phyloP scores from a whole-genome alignment of 805 yeast species.

The Yarrowia alimentaria region DNA sequence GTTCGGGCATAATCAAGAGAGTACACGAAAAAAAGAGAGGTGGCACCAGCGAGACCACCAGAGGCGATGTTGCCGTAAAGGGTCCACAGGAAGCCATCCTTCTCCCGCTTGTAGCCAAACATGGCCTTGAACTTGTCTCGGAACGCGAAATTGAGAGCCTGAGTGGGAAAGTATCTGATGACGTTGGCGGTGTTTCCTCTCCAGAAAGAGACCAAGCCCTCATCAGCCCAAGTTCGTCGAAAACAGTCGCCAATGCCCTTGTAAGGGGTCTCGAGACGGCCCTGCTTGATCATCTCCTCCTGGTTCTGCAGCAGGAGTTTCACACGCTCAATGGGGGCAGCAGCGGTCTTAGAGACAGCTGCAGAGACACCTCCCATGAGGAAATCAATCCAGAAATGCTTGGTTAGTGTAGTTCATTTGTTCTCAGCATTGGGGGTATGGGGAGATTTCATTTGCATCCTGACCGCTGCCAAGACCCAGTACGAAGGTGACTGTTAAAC shows the following conservation, averaged over 20 bases:
- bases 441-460: too few species aligned
- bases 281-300: constrained; percentile 97
- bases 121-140: constrained; percentile 93
- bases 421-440: too few species aligned
- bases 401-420: too few species aligned
- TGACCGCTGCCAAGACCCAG: too few species aligned
- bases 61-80: constrained; percentile 98
- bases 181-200: constrained; percentile 99
- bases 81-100: constrained; percentile 89
- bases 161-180: constrained; percentile 99
- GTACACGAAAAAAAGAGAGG: constrained; percentile 89
- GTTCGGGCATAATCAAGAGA: constrained; percentile 98
- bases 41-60: constrained; percentile 98
- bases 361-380: constrained; percentile 97
- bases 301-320: constrained; percentile 95
- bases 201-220: constrained; percentile 94
- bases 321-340: constrained; percentile 97
- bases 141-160: constrained; percentile 97
- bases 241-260: constrained; percentile 91
- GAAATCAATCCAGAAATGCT: too few species aligned
- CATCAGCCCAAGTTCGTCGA: constrained; percentile 90
- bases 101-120: constrained; percentile 97
- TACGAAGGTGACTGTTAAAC: too few species aligned
- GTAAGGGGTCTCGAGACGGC: constrained; percentile 84
- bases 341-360: constrained; percentile 97